phyloP scores from a whole-genome alignment of 2,329 filamentous ascomycete genomes.

The Whalleya microplaca region DNA sequence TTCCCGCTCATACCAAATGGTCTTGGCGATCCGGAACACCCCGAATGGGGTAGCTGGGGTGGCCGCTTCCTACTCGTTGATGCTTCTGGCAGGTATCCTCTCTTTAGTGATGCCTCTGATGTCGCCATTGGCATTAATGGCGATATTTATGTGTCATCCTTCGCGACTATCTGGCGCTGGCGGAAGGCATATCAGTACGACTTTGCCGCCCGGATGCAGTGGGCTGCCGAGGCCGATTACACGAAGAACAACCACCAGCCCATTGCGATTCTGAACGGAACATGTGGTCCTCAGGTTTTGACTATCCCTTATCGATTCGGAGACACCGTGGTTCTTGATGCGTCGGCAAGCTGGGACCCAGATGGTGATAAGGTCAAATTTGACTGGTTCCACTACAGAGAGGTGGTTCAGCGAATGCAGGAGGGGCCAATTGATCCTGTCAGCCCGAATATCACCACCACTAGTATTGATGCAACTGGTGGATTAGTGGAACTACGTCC shows the following conservation, averaged over 20 bases:
- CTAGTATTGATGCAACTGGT: slow-evolving; percentile 22
- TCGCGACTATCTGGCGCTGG: slow-evolving; percentile 29
- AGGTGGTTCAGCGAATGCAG: slow-evolving; percentile 15
- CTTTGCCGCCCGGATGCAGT: slow-evolving; percentile 30
- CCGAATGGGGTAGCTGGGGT: slow-evolving; percentile 49
- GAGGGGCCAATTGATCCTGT: slow-evolving; percentile 6
- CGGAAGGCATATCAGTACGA: slow-evolving; percentile 28
- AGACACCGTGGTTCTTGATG: slow-evolving; percentile 43
- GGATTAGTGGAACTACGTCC: slow-evolving; percentile 21
- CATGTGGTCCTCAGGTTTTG: slow-evolving; percentile 41
- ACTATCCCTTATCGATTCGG: slow-evolving; percentile 40
- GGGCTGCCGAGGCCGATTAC: slow-evolving; percentile 21
- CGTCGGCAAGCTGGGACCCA: slow-evolving; percentile 45
- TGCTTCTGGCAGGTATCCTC: neutral
- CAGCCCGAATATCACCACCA: slow-evolving; percentile 3
- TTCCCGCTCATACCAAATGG: slow-evolving; percentile 50
- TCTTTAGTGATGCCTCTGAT: slow-evolving; percentile 19
- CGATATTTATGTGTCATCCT: slow-evolving; percentile 6
- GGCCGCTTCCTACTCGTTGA: slow-evolving; percentile 34
- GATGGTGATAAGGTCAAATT: slow-evolving; percentile 43
- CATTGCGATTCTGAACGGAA: slow-evolving; percentile 44
- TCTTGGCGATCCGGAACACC: slow-evolving; percentile 45
- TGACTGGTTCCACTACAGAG: slow-evolving; percentile 49
- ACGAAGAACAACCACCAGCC: slow-evolving; percentile 47
- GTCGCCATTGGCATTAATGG: slow-evolving; percentile 16